Conservation (phyloP, 2,329 filamentous ascomycete genomes). For the Epichloe elymi region DNA sequence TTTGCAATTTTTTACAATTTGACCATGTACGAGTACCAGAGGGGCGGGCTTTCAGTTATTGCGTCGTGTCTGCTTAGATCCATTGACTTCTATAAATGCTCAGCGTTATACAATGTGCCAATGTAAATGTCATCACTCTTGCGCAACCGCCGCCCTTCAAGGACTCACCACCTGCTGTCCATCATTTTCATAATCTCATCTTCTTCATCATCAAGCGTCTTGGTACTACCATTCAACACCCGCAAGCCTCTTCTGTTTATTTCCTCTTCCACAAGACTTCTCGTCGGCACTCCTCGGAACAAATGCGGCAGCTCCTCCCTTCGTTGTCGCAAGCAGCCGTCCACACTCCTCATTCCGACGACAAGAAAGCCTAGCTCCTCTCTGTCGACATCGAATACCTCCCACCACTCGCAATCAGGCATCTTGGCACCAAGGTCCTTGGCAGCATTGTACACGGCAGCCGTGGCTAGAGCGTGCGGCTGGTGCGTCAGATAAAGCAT, state of each 20-base stretch:
- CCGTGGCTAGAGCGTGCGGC: constrained; percentile 70
- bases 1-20: too few relatives aligned
- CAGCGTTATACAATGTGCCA: too few relatives aligned
- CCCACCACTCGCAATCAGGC: constrained; percentile 87
- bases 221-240: constrained; percentile 17
- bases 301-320: constrained; percentile 39
- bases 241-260: constrained; percentile 38
- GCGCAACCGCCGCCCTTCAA: too few relatives aligned
- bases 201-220: constrained; percentile 26
- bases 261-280: constrained; percentile 45
- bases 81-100: too few relatives aligned
- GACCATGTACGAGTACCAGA: too few relatives aligned
- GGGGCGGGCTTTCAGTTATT: too few relatives aligned
- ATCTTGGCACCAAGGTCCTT: constrained; percentile 64
- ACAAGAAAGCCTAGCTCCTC: constrained; percentile 91
- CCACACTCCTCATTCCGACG: constrained; percentile 69
- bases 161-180: constrained; percentile 16
- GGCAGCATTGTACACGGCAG: constrained; percentile 82
- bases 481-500: constrained; percentile 87
- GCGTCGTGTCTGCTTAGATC: too few relatives aligned
- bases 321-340: constrained; percentile 52
- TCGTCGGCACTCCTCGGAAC: constrained; percentile 39
- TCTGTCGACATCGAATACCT: constrained; percentile 89
- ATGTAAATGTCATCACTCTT: too few relatives aligned
- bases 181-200: constrained; percentile 29